Evolutionary conservation across 306 rosid genomes (phyloP).

Genomic region (Vicia faba): DNA sequence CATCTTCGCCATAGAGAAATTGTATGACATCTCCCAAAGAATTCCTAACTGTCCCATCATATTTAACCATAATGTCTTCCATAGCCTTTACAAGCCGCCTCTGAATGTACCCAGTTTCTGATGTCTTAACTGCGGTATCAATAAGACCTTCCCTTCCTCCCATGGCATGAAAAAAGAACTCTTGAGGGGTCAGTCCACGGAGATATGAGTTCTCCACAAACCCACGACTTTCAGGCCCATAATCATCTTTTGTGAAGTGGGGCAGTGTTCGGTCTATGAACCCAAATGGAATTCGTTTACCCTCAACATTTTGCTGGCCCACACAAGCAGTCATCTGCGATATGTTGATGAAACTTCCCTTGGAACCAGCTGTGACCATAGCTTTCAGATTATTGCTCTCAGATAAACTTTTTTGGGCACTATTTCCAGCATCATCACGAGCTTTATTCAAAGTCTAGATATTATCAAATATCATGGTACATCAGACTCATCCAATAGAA

Average conservation of each 20-base stretch:
- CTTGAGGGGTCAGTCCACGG: slow-evolving; percentile 97
- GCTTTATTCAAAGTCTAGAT: slow-evolving; percentile 80
- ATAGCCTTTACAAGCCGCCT: slow-evolving; percentile 98
- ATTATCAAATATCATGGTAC: slow-evolving; percentile 11
- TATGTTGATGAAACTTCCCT: slow-evolving; percentile 97
- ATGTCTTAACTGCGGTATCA: slow-evolving; percentile 98
- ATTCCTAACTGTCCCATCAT: slow-evolving; percentile 98
- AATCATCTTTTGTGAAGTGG: slow-evolving; percentile 93
- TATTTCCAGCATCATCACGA: slow-evolving; percentile 98
- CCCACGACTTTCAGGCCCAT: slow-evolving; percentile 99
- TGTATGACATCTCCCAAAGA: slow-evolving; percentile 98
- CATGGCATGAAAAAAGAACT: slow-evolving; percentile 99
- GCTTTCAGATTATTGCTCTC: slow-evolving; percentile 99
- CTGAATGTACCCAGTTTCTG: slow-evolving; percentile 98
- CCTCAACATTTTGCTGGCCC: slow-evolving; percentile 99
- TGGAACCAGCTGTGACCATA: slow-evolving; percentile 99
- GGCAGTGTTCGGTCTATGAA: slow-evolving; percentile 93
- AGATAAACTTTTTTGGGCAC: slow-evolving; percentile 92
- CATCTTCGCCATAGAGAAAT: slow-evolving; percentile 98
- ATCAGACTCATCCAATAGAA: slow-evolving; percentile 32
- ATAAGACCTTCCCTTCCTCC: slow-evolving; percentile 99
- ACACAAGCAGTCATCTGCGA: slow-evolving; percentile 99
- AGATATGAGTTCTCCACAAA: slow-evolving; percentile 97
- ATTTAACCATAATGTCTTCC: slow-evolving; percentile 99
- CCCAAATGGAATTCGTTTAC: slow-evolving; percentile 97